Base-by-base conservation (phyloP, 352 stramenopile genomes). In the Phytophthora fragariaefolia region DNA sequence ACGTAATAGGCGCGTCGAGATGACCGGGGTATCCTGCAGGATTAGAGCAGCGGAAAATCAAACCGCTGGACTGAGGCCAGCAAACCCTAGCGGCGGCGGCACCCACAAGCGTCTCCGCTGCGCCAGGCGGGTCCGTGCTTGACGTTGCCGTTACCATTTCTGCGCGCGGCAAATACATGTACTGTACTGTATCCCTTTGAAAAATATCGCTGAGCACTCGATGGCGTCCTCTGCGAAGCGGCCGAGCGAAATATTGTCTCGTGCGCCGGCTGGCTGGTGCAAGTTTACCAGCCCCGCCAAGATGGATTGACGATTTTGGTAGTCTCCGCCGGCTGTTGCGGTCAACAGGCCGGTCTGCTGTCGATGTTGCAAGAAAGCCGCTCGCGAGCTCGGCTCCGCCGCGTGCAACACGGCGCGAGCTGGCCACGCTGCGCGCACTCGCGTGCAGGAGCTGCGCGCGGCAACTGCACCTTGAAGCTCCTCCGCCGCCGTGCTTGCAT, bases 261-360 rank as follows among this genome's bases (percentile, higher is more conserved):
- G 69, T 65, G 66, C 47, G 48, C 66, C 66, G 62, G 30, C 55
- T 71, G 66, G 28, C 52, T n/a, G n/a, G n/a, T n/a, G n/a, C 34
- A 42, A 59, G 67, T 71, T 71, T 71, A 71, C 66, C 55, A 71
- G 51, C n/a, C 8, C 26, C 17, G 17, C 42, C 26, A 15, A 61
- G 32, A 40, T 47, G 30, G 45, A 68, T 49, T 63, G 61, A 63
- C 56, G 56, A 69, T 75, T 75, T 75, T 75, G 68, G 50, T 75
- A 72, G 62, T 75, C 24, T 72, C 45, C 13, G 48, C 47, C 61
- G 67, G 68, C 68, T 72, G 68, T 64, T 63, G 9, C 38, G 52
- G 45, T 43, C 63, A 71, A 52, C 63, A 63, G 52, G 18, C 34
- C 36, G 22, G 20, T 18, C 46, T 17, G 60, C 51, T 45, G 24